Evolutionary conservation across 2,329 filamentous ascomycete species (phyloP).

Genomic region (Verticillium alfalfae): DNA sequence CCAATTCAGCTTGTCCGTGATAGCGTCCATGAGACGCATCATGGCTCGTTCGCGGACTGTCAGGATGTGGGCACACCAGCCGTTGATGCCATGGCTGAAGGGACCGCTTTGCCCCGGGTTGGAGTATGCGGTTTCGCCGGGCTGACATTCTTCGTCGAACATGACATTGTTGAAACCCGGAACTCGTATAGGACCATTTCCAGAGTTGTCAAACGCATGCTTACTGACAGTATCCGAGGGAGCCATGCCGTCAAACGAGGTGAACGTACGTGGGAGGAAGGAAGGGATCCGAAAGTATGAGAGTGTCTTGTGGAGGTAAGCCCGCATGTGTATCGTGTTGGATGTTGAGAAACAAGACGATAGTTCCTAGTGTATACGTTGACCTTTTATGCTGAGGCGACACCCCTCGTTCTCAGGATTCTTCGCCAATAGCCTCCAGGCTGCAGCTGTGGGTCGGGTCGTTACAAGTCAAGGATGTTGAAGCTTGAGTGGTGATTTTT

Average conservation of each 20-base stretch:
- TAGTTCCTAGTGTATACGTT: neutral
- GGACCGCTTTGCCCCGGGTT: neutral
- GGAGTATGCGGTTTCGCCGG: too few species aligned
- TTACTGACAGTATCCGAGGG: neutral
- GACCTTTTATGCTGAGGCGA: neutral
- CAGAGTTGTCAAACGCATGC: neutral
- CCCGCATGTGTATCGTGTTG: neutral
- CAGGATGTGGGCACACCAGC: constrained; percentile 5
- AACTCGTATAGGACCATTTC: neutral
- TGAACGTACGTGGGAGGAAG: neutral
- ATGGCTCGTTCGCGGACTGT: constrained; percentile 14
- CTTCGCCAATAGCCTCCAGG: neutral
- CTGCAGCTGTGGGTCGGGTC: neutral
- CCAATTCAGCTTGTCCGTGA: constrained; percentile 21
- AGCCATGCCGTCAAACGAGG: neutral
- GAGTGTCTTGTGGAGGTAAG: neutral
- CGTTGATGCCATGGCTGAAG: neutral
- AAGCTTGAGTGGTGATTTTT: neutral
- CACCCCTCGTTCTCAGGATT: neutral
- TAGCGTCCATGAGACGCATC: constrained; percentile 18
- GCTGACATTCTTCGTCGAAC: neutral
- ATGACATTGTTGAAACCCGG: neutral
- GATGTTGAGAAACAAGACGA: neutral
- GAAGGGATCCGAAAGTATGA: too few species aligned
- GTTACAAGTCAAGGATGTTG: neutral